Conservation (phyloP, 2,329 filamentous ascomycete species). For the Pseudopyricularia cyperi region DNA sequence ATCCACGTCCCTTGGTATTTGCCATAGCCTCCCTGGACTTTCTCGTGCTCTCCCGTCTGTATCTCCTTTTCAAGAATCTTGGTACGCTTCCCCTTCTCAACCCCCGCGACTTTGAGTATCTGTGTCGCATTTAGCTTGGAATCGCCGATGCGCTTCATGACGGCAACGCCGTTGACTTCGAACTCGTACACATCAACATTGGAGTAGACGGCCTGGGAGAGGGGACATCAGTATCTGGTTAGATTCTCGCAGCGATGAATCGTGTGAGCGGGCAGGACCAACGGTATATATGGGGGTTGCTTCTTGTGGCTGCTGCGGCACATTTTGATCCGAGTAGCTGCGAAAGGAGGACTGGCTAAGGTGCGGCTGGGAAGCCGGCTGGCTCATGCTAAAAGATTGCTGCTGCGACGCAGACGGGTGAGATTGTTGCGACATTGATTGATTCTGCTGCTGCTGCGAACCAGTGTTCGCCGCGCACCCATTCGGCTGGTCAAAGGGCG, state of each 20-base stretch:
- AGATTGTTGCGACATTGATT: conserved; percentile 1
- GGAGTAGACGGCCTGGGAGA: conserved; percentile 67
- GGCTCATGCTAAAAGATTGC: conserved; percentile 45
- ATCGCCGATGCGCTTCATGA: conserved; percentile 91
- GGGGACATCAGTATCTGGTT: background rate
- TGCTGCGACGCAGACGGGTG: conserved; percentile 29
- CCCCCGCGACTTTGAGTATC: conserved; percentile 92
- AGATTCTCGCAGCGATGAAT: background rate
- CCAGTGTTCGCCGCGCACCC: conserved; percentile 8
- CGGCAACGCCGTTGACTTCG: conserved; percentile 84
- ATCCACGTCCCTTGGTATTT: conserved; percentile 99
- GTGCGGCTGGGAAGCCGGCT: conserved; percentile 27
- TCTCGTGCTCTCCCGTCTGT: conserved; percentile 89
- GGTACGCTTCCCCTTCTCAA: conserved; percentile 94
- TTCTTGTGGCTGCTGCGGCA: conserved; percentile 12
- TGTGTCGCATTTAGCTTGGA: conserved; percentile 98
- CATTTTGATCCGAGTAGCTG: conserved; percentile 24
- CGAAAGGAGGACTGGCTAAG: conserved; percentile 20
- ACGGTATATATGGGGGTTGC: conserved; percentile 48
- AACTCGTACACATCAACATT: conserved; percentile 97
- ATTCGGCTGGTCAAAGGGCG: conserved; percentile 8
- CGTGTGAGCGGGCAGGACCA: conserved; percentile 11
- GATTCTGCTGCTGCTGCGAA: conserved; percentile 14
- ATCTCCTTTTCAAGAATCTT: conserved; percentile 98
- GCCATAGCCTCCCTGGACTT: conserved; percentile 95